These are phyloP conservation scores for Juncus effusus DNA, from an alignment of 176 grass and related monocot genomes.

Conservation along the genomic window DNA sequence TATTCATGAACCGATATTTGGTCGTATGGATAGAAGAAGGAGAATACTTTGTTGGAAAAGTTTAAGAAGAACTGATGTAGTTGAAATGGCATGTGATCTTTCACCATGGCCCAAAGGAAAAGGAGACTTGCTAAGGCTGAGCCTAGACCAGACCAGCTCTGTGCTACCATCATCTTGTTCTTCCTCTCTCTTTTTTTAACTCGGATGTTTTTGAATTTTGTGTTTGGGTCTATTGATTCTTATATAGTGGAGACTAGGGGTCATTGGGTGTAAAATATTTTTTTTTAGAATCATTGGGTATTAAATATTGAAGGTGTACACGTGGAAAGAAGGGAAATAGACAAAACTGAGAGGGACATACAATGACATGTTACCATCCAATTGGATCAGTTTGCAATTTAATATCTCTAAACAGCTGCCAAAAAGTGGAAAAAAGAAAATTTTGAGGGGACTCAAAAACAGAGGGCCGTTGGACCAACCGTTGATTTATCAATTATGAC, in stretches of 20 bases:
- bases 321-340: too few relatives aligned
- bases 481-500: too few relatives aligned
- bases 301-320: too few relatives aligned
- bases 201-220: background rate
- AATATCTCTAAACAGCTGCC: too few relatives aligned
- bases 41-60: constrained; percentile 10
- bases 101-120: constrained; percentile 46
- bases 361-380: too few relatives aligned
- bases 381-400: too few relatives aligned
- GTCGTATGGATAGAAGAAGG: constrained; percentile 47
- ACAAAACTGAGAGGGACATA: too few relatives aligned
- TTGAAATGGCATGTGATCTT: constrained; percentile 29
- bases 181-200: background rate
- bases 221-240: background rate
- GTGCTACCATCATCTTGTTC: constrained; percentile 3
- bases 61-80: constrained; percentile 9
- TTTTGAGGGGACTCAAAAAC: too few relatives aligned
- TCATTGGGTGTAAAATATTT: background rate
- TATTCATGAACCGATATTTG: constrained; percentile 49
- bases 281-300: too few relatives aligned
- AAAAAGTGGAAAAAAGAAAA: too few relatives aligned
- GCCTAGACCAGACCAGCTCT: constrained; percentile 28
- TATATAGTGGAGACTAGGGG: background rate
- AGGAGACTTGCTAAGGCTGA: constrained; percentile 41
- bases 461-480: too few relatives aligned